Percentiles rank a stretch among this genome's conserved stretches.
phyloP scores from a whole-genome alignment of 2,329 filamentous ascomycete genomes.

The Arthrocladium fulminans region DNA sequence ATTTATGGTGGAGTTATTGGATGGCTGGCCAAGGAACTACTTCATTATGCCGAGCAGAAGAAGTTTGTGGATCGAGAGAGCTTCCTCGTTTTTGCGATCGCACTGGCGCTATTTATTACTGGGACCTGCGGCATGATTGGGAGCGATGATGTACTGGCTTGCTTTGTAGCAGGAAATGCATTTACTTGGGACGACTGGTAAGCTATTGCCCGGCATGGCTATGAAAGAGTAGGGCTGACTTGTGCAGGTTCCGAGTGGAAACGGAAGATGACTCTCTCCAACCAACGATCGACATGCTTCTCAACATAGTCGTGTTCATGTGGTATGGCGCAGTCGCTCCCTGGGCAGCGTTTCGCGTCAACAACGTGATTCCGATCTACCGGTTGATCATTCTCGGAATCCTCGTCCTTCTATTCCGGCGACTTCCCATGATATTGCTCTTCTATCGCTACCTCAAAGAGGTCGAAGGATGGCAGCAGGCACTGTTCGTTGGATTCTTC shows the following conservation, averaged over 20 bases:
- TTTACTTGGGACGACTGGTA: slow-evolving; percentile 69
- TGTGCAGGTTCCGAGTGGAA: slow-evolving; percentile 61
- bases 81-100: slow-evolving; percentile 78
- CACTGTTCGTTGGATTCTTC: slow-evolving; percentile 84
- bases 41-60: slow-evolving; percentile 74
- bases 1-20: slow-evolving; percentile 69
- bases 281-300: slow-evolving; percentile 86
- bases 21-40: slow-evolving; percentile 69
- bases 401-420: slow-evolving; percentile 65
- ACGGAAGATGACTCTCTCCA: slow-evolving; percentile 88
- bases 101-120: slow-evolving; percentile 74
- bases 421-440: slow-evolving; percentile 65
- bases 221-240: slow-evolving; percentile 57
- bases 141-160: slow-evolving; percentile 81
- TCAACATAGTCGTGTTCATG: slow-evolving; percentile 80
- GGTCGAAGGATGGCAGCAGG: slow-evolving; percentile 64
- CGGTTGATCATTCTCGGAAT: slow-evolving; percentile 66
- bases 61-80: slow-evolving; percentile 79
- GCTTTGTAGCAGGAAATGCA: slow-evolving; percentile 82
- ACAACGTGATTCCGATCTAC: slow-evolving; percentile 61
- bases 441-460: slow-evolving; percentile 70
- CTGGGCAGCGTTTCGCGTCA: slow-evolving; percentile 62
- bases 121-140: slow-evolving; percentile 82
- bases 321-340: slow-evolving; percentile 85
- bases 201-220: slow-evolving; percentile 18